These are phyloP conservation scores for Microglena sp. DNA, from an alignment of 139 green algal genomes.

Conservation along the genomic window DNA sequence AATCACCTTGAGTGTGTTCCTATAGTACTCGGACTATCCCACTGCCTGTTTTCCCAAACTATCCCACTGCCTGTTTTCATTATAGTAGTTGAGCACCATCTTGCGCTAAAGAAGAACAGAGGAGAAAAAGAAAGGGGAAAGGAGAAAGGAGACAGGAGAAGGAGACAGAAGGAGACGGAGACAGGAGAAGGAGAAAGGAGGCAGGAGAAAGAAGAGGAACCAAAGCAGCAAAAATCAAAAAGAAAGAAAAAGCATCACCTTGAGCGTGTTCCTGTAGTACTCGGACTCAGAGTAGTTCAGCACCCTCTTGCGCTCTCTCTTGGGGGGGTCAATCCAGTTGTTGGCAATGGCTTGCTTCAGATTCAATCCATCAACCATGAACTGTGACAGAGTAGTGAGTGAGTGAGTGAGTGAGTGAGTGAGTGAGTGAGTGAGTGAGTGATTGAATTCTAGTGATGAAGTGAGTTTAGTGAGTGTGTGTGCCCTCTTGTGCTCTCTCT, in stretches of 20 bases:
- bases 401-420: too few species aligned
- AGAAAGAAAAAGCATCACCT: not conserved
- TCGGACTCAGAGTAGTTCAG: constrained; percentile 69
- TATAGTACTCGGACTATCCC: too few species aligned
- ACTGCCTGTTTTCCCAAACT: too few species aligned
- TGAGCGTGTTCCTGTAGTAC: constrained; percentile 26
- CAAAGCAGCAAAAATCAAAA: not conserved
- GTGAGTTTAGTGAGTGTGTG: too few species aligned
- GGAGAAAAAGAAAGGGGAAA: not conserved
- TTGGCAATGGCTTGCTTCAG: constrained; percentile 40
- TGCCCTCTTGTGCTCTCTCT: constrained; percentile 90
- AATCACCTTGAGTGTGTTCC: too few species aligned
- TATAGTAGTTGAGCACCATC: too few species aligned
- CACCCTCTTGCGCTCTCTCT: constrained; percentile 88
- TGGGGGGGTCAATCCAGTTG: constrained; percentile 93
- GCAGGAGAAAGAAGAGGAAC: not conserved
- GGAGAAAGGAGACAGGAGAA: not conserved
- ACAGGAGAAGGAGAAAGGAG: not conserved
- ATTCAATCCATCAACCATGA: constrained; percentile 10
- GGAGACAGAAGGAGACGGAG: not conserved
- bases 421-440: too few species aligned
- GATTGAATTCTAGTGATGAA: too few species aligned
- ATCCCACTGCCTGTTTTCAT: too few species aligned
- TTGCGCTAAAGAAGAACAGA: too few species aligned
- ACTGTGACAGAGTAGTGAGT: too few species aligned